These are phyloP conservation scores for Metschnikowia corniflorae DNA, from an alignment of 805 yeast species.

Conservation along the genomic window DNA sequence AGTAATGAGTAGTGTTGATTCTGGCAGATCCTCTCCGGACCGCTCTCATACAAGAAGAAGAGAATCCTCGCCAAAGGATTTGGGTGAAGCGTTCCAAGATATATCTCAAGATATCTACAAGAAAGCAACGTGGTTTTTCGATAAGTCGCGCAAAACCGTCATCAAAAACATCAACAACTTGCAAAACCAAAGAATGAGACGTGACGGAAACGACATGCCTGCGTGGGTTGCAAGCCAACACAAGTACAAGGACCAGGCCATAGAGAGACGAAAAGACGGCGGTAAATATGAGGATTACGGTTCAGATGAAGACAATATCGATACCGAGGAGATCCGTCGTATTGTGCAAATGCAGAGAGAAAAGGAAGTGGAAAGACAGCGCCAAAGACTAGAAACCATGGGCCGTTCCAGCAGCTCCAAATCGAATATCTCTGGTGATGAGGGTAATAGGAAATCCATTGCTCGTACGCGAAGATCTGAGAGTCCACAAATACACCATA, in stretches of 20 bases:
- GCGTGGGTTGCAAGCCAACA: conserved; percentile 72
- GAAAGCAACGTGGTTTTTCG: conserved; percentile 56
- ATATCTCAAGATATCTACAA: conserved; percentile 53
- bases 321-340: conserved; percentile 38
- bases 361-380: conserved; percentile 35
- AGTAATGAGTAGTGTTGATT: conserved; percentile 41
- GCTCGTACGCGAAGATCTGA: no score
- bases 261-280: conserved; percentile 30
- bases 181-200: conserved; percentile 23
- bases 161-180: conserved; percentile 61
- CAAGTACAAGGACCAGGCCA: conserved; percentile 41
- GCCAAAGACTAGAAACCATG: conserved; percentile 17
- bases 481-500: neutral
- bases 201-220: conserved; percentile 39
- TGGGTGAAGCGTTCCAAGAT: conserved; percentile 43
- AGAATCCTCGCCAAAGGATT: conserved; percentile 12
- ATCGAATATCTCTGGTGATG: no score
- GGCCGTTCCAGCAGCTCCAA: conserved; percentile 1
- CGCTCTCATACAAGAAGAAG: neutral
- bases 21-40: neutral
- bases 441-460: neutral
- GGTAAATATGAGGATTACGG: conserved; percentile 43
- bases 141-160: conserved; percentile 57
- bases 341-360: conserved; percentile 36
- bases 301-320: conserved; percentile 45